Conservation (phyloP, 768 basidiomycete species). For the Rhodotorula taiwanensis region DNA sequence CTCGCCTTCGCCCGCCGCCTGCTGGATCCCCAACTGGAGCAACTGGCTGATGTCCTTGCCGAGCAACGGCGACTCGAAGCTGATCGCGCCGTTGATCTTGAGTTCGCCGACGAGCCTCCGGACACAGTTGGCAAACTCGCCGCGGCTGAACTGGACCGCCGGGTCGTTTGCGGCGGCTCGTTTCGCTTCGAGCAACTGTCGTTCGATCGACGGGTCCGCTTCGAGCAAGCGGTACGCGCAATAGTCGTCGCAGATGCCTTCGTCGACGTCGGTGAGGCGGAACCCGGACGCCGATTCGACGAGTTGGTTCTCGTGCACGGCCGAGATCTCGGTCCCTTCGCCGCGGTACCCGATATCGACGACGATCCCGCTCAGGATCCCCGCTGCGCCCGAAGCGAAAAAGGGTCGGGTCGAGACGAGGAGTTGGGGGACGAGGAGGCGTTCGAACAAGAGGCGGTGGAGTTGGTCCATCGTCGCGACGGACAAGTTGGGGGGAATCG, state of each 20-base stretch:
- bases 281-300: conserved; percentile 52
- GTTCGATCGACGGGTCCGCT: conserved; percentile 59
- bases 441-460: conserved; percentile 82
- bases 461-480: conserved; percentile 63
- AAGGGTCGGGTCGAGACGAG: conserved; percentile 74
- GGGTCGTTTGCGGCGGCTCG: conserved; percentile 50
- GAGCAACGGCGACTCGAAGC: conserved; percentile 47
- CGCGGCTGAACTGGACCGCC: conserved; percentile 55
- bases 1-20: conserved; percentile 35
- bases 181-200: conserved; percentile 49
- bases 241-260: conserved; percentile 65
- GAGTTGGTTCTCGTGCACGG: conserved; percentile 67
- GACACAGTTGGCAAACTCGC: conserved; percentile 60
- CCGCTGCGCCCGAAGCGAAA: conserved; percentile 72
- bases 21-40: conserved; percentile 37
- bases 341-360: conserved; percentile 64
- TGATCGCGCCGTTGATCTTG: conserved; percentile 34
- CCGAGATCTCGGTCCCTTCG: conserved; percentile 67
- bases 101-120: conserved; percentile 34
- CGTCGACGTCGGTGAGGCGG: conserved; percentile 57
- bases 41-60: background rate
- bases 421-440: conserved; percentile 80
- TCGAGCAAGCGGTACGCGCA: conserved; percentile 62
- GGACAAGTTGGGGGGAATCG: conserved; percentile 60
- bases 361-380: conserved; percentile 64